A percentile compares a stretch with the other conserved stretches of the same genome.
Evolutionary conservation across 768 basidiomycete genomes (phyloP).

Genomic region (Amylocystis lapponica): DNA sequence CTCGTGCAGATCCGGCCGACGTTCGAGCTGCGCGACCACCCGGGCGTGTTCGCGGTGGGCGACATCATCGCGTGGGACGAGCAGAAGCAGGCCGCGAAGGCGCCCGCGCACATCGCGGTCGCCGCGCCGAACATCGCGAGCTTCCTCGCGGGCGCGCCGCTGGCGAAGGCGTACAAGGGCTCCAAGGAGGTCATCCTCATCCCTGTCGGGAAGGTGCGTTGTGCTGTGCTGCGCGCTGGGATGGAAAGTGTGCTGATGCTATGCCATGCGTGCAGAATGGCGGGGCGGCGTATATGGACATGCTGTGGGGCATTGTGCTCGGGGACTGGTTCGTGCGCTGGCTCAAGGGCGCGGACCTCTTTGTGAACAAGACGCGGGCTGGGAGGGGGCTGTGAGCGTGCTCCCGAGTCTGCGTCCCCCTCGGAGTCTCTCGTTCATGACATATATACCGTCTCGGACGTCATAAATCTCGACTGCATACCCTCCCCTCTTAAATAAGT

Average conservation of each 20-base stretch:
- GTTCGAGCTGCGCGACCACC: conserved; percentile 46
- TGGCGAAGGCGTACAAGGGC: conserved; percentile 40
- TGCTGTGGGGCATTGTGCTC: conserved; percentile 26
- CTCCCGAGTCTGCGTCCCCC: background rate
- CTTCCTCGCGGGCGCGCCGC: conserved; percentile 34
- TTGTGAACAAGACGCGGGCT: conserved; percentile 11
- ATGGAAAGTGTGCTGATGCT: background rate
- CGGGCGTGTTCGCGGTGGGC: conserved; percentile 58
- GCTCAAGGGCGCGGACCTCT: conserved; percentile 23
- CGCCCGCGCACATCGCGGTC: conserved; percentile 35
- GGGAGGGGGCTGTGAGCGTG: conserved; percentile 3
- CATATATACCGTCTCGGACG: background rate
- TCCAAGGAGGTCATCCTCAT: conserved; percentile 45
- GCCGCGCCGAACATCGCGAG: conserved; percentile 44
- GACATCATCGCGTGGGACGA: conserved; percentile 61
- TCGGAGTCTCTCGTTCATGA: background rate
- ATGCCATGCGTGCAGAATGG: conserved; percentile 12
- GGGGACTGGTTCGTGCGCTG: conserved; percentile 20
- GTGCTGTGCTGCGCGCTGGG: background rate
- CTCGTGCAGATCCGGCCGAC: conserved; percentile 50
- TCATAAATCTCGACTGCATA: background rate
- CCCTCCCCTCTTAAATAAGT: background rate
- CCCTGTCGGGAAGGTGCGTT: conserved; percentile 45
- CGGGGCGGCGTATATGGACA: conserved; percentile 23
- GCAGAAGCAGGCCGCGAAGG: conserved; percentile 57